Evolutionary conservation across 1,284 basidiomycete species (phyloP), one percentile per base, ranked within the genome.

Genomic region (Porodaedalea pini): DNA sequence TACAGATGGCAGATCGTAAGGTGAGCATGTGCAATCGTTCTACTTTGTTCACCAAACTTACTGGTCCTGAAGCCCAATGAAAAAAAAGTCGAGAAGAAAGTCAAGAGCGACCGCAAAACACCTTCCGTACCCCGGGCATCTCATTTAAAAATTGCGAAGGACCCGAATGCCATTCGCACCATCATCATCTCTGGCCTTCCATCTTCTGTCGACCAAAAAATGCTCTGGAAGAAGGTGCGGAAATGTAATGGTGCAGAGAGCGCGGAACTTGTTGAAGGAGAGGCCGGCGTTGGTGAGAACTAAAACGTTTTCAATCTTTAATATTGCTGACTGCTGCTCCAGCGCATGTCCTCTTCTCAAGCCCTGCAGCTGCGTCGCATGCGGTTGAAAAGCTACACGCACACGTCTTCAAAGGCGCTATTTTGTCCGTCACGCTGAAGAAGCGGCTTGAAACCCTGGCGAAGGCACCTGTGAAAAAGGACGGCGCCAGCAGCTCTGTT

Each of bases 351-450:
- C 67, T 94, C 29, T 97, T 96, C 71, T 73, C 79, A 1, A 85
- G 82, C 0, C 86, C 94, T 7, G 77, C 78, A 3, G 75, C 83
- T 55, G 93, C 94, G 0, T 78, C 82, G 51, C 83, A 86, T 19
- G 90, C 90, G 1, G 81, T 92, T 29, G 76, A 74, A 58, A 94
- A 93, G 73, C 82, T 99, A 0, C 93, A 99, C 68, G 92, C 92
- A 0, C 94, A 97, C 69, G 86, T 94, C 40, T 98, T 90, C 81
- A 97, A 98, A 71, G 94, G 94, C 41, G 78, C 81, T 2, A 75
- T 94, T 13, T 82, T 98, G 25, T 93, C 89, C 4, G 92, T 88
- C n/a, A 86, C 90, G 4, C 79, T 98, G 61, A 98, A 98, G 77
- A 94, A 94, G 69, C 84, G 92, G 1, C 73, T 92, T 3, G 88